Evolutionary conservation across 2,329 filamentous ascomycete species (phyloP), one percentile per base, ranked within the genome.

Genomic region (Penicillium sp.): DNA sequence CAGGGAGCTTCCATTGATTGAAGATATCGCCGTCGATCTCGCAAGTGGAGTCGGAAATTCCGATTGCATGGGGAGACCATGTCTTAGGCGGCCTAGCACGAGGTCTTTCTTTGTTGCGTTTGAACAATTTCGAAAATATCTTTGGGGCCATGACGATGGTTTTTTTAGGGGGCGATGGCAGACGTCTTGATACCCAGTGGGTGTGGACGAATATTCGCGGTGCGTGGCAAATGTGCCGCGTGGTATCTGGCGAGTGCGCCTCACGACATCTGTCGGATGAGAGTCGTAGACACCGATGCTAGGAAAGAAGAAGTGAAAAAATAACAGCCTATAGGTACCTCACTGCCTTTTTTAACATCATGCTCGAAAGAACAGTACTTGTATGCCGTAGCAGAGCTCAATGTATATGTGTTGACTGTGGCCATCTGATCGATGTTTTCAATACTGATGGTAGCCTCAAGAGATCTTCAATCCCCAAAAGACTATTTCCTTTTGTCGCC

Each of bases 1-100:
- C 48, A 16, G 51, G 51, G 18, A 54, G 44, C 40, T 54, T 54
- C 45, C 51, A 54, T 40, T 31, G n/a, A 45, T 54, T 54, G 40
- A 49, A 49, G 39, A 45, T 31, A 32, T 54, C 44, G 38, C 51
- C 51, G 31, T 54, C 45, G 39, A 54, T 24, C 51, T 54, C 45
- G 22, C 45, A 49, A 46, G 51, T 54, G n/a, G 51, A 48, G 45
- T 49, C 51, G 18, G 51, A 39, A 29, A 54, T 54, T 49, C 51
- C 51, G 27, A 54, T 54, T 31, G 49, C 42, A 16, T 29, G 7
- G 27, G 49, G 43, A 21, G 43, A 52, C 14, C 34, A 46, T 46
- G 40, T 43, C 18, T 39, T 46, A 4, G 21, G 16, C 22, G 32
- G 36, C 9, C 22, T 36, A 8, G 18, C 43, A 16, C 16, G 42